Percentiles rank a stretch among this genome's conserved stretches.
Conservation (phyloP, 768 basidiomycete species). For the Mycena haematopus region DNA sequence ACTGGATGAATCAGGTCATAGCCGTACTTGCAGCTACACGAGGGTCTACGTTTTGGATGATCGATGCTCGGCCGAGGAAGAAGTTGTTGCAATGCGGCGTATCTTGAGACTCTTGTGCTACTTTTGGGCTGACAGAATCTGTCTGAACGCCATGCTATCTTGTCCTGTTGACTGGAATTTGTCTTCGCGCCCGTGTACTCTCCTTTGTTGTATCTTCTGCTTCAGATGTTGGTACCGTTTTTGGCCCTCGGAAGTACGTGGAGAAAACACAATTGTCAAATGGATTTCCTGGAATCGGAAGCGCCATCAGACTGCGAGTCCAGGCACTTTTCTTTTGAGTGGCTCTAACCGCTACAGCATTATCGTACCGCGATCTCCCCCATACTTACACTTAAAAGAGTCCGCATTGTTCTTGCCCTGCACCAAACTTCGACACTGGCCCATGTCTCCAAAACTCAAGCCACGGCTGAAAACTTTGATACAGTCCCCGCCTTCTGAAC, state of each 20-base stretch:
- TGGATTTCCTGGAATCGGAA: conserved; percentile 1
- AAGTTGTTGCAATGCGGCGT: not conserved
- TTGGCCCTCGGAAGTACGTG: not conserved
- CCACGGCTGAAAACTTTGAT: not conserved
- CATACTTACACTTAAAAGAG: not conserved
- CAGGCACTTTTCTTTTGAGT: not conserved
- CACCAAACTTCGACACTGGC: not conserved
- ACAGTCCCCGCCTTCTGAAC: not conserved
- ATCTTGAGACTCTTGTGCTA: not conserved
- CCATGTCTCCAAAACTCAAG: conserved; percentile 10
- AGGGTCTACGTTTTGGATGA: not conserved
- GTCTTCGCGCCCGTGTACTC: not conserved
- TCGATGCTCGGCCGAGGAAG: not conserved
- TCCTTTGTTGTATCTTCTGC: too few species aligned
- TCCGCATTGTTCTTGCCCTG: not conserved
- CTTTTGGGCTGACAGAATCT: conserved; percentile 6
- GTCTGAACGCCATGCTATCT: not conserved
- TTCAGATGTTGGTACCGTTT: not conserved
- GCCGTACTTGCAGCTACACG: not conserved
- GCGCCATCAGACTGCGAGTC: not conserved
- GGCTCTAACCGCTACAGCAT: not conserved
- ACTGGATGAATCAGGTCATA: not conserved
- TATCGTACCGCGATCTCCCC: conserved; percentile 4
- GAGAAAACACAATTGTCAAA: not conserved
- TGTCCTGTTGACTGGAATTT: not conserved